Conservation (phyloP, 2,329 filamentous ascomycete genomes). For the Aspergillus thermomutatus region DNA sequence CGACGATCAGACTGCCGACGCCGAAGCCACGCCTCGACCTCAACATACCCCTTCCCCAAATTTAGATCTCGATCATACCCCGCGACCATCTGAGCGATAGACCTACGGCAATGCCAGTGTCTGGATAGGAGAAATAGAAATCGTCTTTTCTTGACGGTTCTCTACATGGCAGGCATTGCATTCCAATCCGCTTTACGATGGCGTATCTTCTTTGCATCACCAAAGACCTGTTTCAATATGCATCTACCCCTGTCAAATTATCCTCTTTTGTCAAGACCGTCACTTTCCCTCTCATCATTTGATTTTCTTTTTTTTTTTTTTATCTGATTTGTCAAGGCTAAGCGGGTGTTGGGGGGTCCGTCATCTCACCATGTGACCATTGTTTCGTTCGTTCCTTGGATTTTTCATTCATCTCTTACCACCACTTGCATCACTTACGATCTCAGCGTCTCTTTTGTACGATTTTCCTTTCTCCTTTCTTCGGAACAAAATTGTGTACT, state of each 20-base stretch:
- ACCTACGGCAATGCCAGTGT: slow-evolving; percentile 7
- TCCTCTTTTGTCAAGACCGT: not conserved
- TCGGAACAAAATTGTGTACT: slow-evolving; percentile 14
- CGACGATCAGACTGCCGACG: slow-evolving; percentile 24
- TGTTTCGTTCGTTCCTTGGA: not conserved
- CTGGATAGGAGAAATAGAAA: slow-evolving; percentile 9
- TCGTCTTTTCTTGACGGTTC: slow-evolving; percentile 7
- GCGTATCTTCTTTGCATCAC: not conserved
- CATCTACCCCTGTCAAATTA: not conserved
- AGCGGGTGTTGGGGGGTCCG: slow-evolving; percentile 20
- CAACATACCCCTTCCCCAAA: slow-evolving; percentile 26
- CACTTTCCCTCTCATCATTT: slow-evolving; percentile 17
- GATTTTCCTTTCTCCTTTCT: slow-evolving; percentile 5
- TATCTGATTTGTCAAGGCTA: slow-evolving; percentile 7
- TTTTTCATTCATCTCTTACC: not conserved
- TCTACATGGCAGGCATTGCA: not conserved
- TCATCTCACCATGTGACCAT: slow-evolving; percentile 9
- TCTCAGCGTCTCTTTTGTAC: slow-evolving; percentile 3
- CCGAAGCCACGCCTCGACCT: slow-evolving; percentile 34
- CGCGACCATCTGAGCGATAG: slow-evolving; percentile 24
- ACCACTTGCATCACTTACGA: not conserved
- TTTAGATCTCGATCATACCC: slow-evolving; percentile 25
- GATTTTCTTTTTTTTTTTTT: slow-evolving; percentile 19
- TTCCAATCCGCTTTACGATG: not conserved
- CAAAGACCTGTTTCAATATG: not conserved